Base-by-base conservation (phyloP, 1,284 basidiomycete species). In the Agroathelia rolfsii region DNA sequence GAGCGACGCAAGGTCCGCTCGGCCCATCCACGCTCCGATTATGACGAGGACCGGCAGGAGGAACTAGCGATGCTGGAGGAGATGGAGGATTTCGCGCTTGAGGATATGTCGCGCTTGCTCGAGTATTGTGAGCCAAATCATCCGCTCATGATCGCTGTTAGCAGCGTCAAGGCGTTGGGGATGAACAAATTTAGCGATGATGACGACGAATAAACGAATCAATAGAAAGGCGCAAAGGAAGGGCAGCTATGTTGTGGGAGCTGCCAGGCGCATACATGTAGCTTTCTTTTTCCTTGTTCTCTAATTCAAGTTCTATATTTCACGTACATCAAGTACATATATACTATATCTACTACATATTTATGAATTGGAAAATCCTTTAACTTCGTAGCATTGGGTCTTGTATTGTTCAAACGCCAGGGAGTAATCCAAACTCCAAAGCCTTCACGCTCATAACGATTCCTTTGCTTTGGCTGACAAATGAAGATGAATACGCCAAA, bases 81-180 rank as follows among this genome's bases (percentile, higher is more conserved):
- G 61, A 70, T 81, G 51, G 78, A 81, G 51, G 77, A 80, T 39
- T 79, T 74, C 44, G 75, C 72, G 41, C 53, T 81, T 44, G 77
- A 82, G 45, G 82, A 85, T 48, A 80, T 86, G 71, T 64, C 56
- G 21, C 74, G 69, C 60, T 59, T 76, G 50, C 45, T 84, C 30
- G 42, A 48, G 30, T 43, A 61, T 41, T 58, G 84, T 35, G 75
- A 82, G 42, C 41, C 52, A 11, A 64, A 62, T 27, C 76, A 83
- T 51, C 62, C 68, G 22, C 44, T 86, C 39, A 48, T 84, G 32
- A 63, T 85, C 28, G 80, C 79, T 0, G 61, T 85, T 3, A 63
- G 71, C 34, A 74, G 79, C 47, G 76, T 86, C 26, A 66, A 70
- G 43, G 78, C 81, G 33, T 53, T 85, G 28, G 76, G 76, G 6